Evolutionary conservation across 176 grass and related monocot genomes (phyloP).

Genomic region (Carex myosuroides): DNA sequence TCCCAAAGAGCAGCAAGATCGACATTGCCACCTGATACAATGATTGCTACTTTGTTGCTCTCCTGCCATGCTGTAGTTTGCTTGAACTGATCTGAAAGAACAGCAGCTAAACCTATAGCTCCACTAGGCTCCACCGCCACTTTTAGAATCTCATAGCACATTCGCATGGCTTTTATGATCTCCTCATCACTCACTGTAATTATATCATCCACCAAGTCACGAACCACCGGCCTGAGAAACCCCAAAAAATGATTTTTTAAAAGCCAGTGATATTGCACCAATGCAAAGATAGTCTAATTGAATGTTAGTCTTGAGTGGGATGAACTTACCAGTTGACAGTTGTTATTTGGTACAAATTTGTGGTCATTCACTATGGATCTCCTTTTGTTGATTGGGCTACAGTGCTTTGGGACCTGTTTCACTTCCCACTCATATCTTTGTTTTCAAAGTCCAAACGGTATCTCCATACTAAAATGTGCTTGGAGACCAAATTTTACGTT

Average conservation of each 20-base stretch:
- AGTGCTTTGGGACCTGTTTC: no score
- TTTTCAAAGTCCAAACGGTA: no score
- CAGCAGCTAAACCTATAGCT: slow-evolving; percentile 62
- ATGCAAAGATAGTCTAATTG: neutral
- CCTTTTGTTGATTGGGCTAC: neutral
- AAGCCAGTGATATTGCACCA: neutral
- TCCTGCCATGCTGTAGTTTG: slow-evolving; percentile 50
- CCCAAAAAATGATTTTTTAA: neutral
- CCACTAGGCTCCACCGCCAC: slow-evolving; percentile 77
- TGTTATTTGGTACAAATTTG: neutral
- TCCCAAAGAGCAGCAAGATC: slow-evolving; percentile 77
- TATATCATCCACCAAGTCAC: slow-evolving; percentile 76
- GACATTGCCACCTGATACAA: slow-evolving; percentile 80
- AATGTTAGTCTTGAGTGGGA: neutral
- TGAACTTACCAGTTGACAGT: neutral
- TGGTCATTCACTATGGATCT: neutral
- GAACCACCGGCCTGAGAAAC: slow-evolving; percentile 67
- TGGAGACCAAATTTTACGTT: no score
- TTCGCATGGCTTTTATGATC: slow-evolving; percentile 77
- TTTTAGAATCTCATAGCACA: slow-evolving; percentile 87
- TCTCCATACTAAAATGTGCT: no score
- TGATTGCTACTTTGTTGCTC: slow-evolving; percentile 67
- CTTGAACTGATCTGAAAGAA: slow-evolving; percentile 67
- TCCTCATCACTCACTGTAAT: slow-evolving; percentile 69
- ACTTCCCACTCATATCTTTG: no score